Percentiles rank a stretch among this genome's conserved stretches.
These are phyloP conservation scores for Hymenoscyphus occultus DNA, from an alignment of 2,329 filamentous ascomycete species.

Conservation along the genomic window DNA sequence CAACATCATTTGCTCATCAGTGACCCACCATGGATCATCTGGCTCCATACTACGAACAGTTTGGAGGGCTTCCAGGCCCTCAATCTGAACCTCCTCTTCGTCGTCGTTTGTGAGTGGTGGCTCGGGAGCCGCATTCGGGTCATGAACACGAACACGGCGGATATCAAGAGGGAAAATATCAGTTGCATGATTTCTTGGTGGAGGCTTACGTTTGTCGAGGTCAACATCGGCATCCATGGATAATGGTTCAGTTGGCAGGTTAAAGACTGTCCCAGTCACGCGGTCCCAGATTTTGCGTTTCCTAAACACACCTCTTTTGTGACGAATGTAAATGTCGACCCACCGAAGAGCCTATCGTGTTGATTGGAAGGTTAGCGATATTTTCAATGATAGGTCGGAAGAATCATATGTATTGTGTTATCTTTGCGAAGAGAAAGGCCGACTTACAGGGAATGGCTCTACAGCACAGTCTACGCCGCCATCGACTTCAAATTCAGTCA, in stretches of 20 bases:
- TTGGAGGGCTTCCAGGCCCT: slow-evolving; percentile 16
- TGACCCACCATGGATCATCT: slow-evolving; percentile 31
- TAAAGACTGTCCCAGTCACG: slow-evolving; percentile 33
- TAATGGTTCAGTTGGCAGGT: slow-evolving; percentile 27
- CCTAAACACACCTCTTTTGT: not conserved
- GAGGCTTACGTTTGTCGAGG: slow-evolving; percentile 9
- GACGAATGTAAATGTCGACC: slow-evolving; percentile 21
- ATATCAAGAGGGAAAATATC: slow-evolving; percentile 33
- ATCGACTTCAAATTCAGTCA: slow-evolving; percentile 22
- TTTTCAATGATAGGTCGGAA: not conserved
- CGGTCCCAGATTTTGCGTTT: slow-evolving; percentile 31
- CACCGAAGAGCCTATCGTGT: slow-evolving; percentile 3
- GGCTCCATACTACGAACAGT: slow-evolving; percentile 13
- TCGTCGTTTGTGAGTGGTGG: not conserved
- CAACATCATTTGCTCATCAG: slow-evolving; percentile 20
- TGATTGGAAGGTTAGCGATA: not conserved
- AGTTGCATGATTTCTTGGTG: slow-evolving; percentile 6
- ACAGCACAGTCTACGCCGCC: slow-evolving; percentile 34
- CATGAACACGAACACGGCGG: slow-evolving; percentile 18
- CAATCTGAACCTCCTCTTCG: slow-evolving; percentile 8
- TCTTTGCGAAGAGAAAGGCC: not conserved
- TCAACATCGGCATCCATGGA: slow-evolving; percentile 7
- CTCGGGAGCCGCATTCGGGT: not conserved
- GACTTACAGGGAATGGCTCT: slow-evolving; percentile 30
- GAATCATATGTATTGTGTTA: too few relatives aligned